phyloP scores from a whole-genome alignment of 371 early-diverging fungal species.

The Batkoa obscura region DNA sequence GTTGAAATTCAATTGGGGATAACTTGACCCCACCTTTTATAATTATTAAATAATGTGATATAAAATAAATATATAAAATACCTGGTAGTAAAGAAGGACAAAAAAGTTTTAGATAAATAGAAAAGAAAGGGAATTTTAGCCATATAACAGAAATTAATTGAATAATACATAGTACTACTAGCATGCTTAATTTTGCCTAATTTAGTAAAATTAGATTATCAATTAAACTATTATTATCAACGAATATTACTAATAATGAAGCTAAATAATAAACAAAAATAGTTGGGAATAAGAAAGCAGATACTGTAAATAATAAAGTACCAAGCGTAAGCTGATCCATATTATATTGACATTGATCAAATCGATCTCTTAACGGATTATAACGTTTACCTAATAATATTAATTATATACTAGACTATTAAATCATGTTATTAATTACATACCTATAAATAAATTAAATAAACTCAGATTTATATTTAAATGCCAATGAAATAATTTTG shows the following conservation, averaged over 20 bases:
- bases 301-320: slow-evolving; percentile 79
- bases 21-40: not conserved
- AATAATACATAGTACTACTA: not conserved
- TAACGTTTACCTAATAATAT: slow-evolving; percentile 45
- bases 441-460: slow-evolving; percentile 62
- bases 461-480: slow-evolving; percentile 66
- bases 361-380: slow-evolving; percentile 75
- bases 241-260: not conserved
- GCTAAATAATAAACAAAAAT: slow-evolving; percentile 69
- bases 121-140: not conserved
- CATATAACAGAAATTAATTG: not conserved
- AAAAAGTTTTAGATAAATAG: not conserved
- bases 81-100: not conserved
- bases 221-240: too few species aligned
- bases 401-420: not conserved
- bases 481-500: slow-evolving; percentile 84
- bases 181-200: not conserved
- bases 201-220: too few species aligned
- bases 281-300: slow-evolving; percentile 88
- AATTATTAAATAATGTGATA: not conserved
- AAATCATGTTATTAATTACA: not conserved
- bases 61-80: not conserved
- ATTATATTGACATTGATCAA: slow-evolving; percentile 88
- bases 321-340: slow-evolving; percentile 87
- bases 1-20: not conserved